Percentiles rank a stretch among this genome's conserved stretches.
These are phyloP conservation scores for Hibiscus syriacus DNA, from an alignment of 345 rosid species.

Conservation along the genomic window DNA sequence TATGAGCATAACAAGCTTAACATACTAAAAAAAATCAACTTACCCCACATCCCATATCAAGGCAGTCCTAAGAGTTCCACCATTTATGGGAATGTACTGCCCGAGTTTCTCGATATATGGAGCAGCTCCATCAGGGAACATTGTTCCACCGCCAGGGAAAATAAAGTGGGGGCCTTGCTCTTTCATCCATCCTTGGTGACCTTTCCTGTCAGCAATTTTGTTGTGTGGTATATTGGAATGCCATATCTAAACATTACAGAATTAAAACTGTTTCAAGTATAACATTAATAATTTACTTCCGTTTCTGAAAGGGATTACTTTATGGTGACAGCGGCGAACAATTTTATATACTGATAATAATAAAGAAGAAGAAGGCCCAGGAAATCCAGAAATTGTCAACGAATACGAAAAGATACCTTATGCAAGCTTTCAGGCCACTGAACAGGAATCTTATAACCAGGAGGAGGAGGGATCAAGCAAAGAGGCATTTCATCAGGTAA, in stretches of 20 bases:
- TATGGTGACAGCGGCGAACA: background rate
- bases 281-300: background rate
- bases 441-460: constrained; percentile 69
- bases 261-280: background rate
- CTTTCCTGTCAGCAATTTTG: constrained; percentile 93
- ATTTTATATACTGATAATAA: background rate
- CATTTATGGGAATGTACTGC: constrained; percentile 63
- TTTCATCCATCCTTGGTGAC: constrained; percentile 99
- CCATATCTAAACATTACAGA: constrained; percentile 57
- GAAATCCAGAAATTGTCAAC: background rate
- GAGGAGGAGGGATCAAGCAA: constrained; percentile 87
- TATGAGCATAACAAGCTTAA: background rate
- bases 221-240: constrained; percentile 94
- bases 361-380: background rate
- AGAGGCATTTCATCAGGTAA: constrained; percentile 63
- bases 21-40: constrained; percentile 7
- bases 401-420: constrained; percentile 38
- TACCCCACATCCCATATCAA: constrained; percentile 99
- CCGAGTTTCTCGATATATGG: constrained; percentile 84
- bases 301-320: background rate
- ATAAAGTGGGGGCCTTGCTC: constrained; percentile 66
- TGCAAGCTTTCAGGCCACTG: constrained; percentile 88
- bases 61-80: constrained; percentile 87
- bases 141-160: constrained; percentile 98
- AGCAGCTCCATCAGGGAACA: constrained; percentile 92